A percentile compares a stretch with the other conserved stretches of the same genome.
Evolutionary conservation across 2,329 filamentous ascomycete genomes (phyloP).

Genomic region (Leptosphaerulina australis): DNA sequence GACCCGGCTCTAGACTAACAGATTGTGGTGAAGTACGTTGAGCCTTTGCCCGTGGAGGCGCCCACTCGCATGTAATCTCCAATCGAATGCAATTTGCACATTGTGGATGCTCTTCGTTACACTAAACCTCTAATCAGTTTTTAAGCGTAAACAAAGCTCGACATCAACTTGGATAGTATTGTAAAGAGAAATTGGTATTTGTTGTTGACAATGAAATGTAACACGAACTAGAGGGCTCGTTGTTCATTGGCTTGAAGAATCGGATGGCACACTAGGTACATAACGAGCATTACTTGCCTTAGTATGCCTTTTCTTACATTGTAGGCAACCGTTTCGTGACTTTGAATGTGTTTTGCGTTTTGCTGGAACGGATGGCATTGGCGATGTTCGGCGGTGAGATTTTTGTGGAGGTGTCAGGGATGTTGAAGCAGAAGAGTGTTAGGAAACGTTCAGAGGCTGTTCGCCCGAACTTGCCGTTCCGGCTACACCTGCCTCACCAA

Average conservation of each 20-base stretch:
- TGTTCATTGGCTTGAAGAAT: background rate
- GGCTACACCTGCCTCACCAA: background rate
- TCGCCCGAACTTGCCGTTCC: background rate
- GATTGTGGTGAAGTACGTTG: background rate
- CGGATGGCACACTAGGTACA: background rate
- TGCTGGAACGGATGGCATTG: conserved; percentile 17
- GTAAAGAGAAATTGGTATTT: background rate
- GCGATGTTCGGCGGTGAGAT: background rate
- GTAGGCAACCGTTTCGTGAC: conserved; percentile 40
- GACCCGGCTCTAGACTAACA: background rate
- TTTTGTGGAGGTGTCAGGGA: background rate
- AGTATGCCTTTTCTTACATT: conserved; percentile 43
- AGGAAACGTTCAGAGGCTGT: background rate
- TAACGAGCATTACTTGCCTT: conserved; percentile 31
- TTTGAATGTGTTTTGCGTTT: conserved; percentile 44
- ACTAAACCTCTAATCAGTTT: conserved; percentile 22
- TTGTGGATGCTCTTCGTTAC: conserved; percentile 39
- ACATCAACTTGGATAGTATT: background rate
- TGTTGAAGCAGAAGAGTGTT: background rate
- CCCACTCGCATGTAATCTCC: conserved; percentile 39
- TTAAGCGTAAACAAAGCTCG: background rate
- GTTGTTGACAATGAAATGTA: background rate
- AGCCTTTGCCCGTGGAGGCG: conserved; percentile 9
- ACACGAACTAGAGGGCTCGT: background rate
- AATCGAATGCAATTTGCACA: conserved; percentile 41